phyloP scores from a whole-genome alignment of 768 basidiomycete genomes.

The Kwoniella dejecticola region DNA sequence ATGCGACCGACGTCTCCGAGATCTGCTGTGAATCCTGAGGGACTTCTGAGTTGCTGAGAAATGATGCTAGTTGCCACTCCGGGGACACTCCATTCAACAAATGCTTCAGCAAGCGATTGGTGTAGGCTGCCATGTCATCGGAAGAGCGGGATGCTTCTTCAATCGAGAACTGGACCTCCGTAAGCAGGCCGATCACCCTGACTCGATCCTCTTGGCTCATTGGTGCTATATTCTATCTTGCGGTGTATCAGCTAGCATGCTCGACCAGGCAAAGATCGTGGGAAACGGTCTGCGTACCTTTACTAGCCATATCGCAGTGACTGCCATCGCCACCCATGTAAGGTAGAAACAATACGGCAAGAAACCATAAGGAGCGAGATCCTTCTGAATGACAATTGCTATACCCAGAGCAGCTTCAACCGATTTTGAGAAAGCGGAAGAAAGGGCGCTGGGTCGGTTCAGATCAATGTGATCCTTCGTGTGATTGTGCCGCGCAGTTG shows the following conservation, averaged over 20 bases:
- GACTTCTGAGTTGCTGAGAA: not conserved
- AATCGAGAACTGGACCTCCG: conserved; percentile 11
- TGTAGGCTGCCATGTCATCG: conserved; percentile 21
- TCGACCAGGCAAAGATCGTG: not conserved
- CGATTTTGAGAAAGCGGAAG: conserved; percentile 10
- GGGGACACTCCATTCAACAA: conserved; percentile 9
- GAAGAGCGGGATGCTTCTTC: conserved; percentile 16
- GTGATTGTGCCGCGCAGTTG: conserved; percentile 4
- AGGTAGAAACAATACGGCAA: conserved; percentile 11
- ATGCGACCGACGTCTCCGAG: not conserved
- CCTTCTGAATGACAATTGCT: conserved; percentile 7
- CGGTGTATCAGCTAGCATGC: not conserved
- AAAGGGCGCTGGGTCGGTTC: conserved; percentile 8
- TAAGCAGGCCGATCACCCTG: not conserved
- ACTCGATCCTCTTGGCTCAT: conserved; percentile 10
- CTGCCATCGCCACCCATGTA: conserved; percentile 16
- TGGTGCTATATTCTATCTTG: conserved; percentile 5
- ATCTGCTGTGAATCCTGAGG: not conserved
- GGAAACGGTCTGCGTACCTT: not conserved
- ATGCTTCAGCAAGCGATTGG: conserved; percentile 18
- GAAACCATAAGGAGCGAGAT: conserved; percentile 9
- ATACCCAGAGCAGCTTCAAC: conserved; percentile 16
- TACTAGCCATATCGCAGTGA: conserved; percentile 17
- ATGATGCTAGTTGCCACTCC: conserved; percentile 3
- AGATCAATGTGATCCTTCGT: not conserved